Conservation (phyloP, 2,329 filamentous ascomycete genomes). For the Calonectria pteridis region DNA sequence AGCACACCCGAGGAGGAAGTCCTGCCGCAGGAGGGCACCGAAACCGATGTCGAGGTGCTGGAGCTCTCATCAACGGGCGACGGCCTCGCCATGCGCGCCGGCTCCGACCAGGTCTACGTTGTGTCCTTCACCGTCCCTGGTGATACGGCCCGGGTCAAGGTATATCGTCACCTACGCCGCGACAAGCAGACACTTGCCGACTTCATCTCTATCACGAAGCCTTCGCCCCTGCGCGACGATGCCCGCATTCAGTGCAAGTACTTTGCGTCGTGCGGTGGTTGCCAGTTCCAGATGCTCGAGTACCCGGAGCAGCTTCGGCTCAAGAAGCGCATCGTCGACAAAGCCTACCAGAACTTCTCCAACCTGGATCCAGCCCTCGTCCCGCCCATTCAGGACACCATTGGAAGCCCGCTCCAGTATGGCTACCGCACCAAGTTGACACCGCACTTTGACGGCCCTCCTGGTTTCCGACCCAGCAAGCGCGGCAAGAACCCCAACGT, state of each 20-base stretch:
- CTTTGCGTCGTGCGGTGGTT: slow-evolving; percentile 89
- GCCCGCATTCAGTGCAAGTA: slow-evolving; percentile 84
- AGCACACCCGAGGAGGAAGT: slow-evolving; percentile 48
- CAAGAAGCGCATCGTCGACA: slow-evolving; percentile 89
- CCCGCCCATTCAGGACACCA: slow-evolving; percentile 84
- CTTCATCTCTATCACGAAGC: slow-evolving; percentile 80
- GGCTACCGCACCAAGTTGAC: slow-evolving; percentile 97
- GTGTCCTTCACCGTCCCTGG: slow-evolving; percentile 92
- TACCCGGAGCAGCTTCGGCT: slow-evolving; percentile 87
- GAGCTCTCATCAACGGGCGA: slow-evolving; percentile 93
- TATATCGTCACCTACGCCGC: slow-evolving; percentile 76
- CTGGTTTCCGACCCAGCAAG: slow-evolving; percentile 62
- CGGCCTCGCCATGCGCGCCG: slow-evolving; percentile 80
- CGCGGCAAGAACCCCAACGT: slow-evolving; percentile 62
- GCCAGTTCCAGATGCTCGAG: slow-evolving; percentile 97
- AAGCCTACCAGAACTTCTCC: slow-evolving; percentile 93
- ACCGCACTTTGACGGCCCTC: slow-evolving; percentile 90
- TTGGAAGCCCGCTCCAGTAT: slow-evolving; percentile 91
- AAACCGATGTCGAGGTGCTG: slow-evolving; percentile 85
- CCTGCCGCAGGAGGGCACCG: slow-evolving; percentile 76
- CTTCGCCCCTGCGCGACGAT: slow-evolving; percentile 83
- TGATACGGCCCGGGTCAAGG: slow-evolving; percentile 82
- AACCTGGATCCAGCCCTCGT: slow-evolving; percentile 81
- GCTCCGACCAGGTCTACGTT: slow-evolving; percentile 78
- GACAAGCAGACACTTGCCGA: slow-evolving; percentile 83